A percentile compares a stretch with the other conserved stretches of the same genome.
Evolutionary conservation across 2,329 filamentous ascomycete genomes (phyloP).

Genomic region (Paramyrothecium roridum): DNA sequence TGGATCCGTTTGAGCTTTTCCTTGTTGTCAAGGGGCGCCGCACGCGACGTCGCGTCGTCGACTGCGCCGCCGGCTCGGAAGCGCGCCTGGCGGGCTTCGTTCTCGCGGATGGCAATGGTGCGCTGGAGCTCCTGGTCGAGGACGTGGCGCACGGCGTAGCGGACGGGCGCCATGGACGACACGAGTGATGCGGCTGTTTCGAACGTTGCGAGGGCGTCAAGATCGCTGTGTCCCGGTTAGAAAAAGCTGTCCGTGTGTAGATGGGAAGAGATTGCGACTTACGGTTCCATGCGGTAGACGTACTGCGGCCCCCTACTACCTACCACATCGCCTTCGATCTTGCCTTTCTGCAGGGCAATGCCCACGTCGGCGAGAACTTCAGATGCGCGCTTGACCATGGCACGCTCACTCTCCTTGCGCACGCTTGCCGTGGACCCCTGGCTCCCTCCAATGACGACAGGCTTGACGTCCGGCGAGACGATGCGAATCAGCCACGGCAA

Average conservation of each 20-base stretch:
- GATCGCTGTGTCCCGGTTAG: conserved; percentile 39
- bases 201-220: conserved; percentile 78
- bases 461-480: conserved; percentile 85
- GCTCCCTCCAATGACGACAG: conserved; percentile 74
- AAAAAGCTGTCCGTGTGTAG: not conserved
- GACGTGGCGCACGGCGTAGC: conserved; percentile 92
- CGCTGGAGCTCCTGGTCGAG: conserved; percentile 86
- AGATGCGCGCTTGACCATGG: conserved; percentile 75
- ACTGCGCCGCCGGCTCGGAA: conserved; percentile 49
- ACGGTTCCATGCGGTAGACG: conserved; percentile 95
- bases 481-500: conserved; percentile 82
- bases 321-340: conserved; percentile 67
- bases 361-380: conserved; percentile 80
- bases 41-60: conserved; percentile 10
- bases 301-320: conserved; percentile 62
- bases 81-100: conserved; percentile 62
- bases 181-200: conserved; percentile 61
- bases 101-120: conserved; percentile 64
- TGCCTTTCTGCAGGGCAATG: conserved; percentile 75
- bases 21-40: conserved; percentile 28
- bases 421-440: conserved; percentile 74
- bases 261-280: conserved; percentile 36
- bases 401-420: conserved; percentile 79
- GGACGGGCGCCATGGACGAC: conserved; percentile 64
- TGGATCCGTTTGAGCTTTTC: conserved; percentile 33